Conservation (phyloP, 1,284 basidiomycete genomes). For the Leccinum fuscescens region DNA sequence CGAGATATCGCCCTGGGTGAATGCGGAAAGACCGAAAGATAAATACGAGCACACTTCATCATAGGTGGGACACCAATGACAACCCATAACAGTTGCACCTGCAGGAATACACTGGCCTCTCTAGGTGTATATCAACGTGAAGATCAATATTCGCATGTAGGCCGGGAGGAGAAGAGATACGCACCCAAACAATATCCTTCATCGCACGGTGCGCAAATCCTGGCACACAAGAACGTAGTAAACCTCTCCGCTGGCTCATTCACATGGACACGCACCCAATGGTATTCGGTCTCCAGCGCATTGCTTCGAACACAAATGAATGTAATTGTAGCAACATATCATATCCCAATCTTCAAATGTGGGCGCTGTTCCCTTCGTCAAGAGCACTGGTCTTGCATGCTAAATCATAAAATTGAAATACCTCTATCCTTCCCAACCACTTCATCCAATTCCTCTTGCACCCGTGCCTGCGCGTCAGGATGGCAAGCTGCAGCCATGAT, state of each 20-base stretch:
- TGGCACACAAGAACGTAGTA: conserved; percentile 2
- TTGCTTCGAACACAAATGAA: conserved; percentile 36
- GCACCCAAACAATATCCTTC: conserved; percentile 40
- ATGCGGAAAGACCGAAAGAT: background rate
- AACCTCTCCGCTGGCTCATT: background rate
- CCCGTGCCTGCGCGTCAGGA: conserved; percentile 10
- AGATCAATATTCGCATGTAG: background rate
- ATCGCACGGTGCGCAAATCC: conserved; percentile 37
- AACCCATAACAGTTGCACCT: conserved; percentile 12
- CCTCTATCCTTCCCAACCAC: conserved; percentile 15
- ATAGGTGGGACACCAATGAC: conserved; percentile 10
- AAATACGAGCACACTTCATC: background rate
- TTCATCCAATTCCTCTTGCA: conserved; percentile 15
- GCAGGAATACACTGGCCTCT: conserved; percentile 16
- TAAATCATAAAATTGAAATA: background rate
- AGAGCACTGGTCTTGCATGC: background rate
- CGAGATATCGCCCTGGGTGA: conserved; percentile 11
- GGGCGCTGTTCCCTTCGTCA: conserved; percentile 6
- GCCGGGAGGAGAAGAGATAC: background rate
- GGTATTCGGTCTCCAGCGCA: conserved; percentile 36
- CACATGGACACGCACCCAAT: background rate
- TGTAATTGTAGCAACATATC: conserved; percentile 15
- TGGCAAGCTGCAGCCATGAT: conserved; percentile 15
- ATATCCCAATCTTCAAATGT: conserved; percentile 10
- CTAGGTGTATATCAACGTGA: conserved; percentile 2